Conservation (phyloP, 2,329 filamentous ascomycete species). For the Penicillium sp. region DNA sequence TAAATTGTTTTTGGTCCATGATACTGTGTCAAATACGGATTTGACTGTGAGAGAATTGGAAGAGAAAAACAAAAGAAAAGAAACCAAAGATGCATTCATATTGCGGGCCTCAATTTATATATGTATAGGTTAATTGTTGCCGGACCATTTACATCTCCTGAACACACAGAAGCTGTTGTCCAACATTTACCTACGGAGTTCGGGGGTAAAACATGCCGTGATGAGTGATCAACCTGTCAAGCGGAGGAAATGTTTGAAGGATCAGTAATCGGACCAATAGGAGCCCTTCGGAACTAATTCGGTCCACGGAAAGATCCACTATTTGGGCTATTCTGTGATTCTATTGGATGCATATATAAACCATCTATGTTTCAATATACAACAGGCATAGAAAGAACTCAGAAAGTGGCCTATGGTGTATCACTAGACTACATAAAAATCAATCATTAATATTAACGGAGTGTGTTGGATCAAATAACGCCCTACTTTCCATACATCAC, state of each 20-base stretch:
- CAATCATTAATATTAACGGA: too few species aligned
- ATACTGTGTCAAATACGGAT: neutral
- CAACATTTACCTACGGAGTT: neutral
- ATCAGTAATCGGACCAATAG: constrained; percentile 5
- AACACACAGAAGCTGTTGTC: neutral
- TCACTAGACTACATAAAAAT: neutral
- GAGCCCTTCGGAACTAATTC: neutral
- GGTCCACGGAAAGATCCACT: neutral
- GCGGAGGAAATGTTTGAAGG: neutral
- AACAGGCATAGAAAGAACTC: neutral
- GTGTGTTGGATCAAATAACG: neutral
- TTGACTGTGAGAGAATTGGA: neutral
- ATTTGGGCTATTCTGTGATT: neutral
- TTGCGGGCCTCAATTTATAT: neutral
- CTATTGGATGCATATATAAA: neutral
- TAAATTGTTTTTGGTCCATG: constrained; percentile 11
- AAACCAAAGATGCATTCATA: neutral
- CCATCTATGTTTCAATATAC: neutral
- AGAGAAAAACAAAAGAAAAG: neutral
- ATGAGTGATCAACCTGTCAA: neutral
- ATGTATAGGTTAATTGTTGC: neutral
- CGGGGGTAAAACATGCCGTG: neutral
- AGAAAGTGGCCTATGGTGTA: neutral
- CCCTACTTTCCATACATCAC: neutral
- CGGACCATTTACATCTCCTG: neutral